Percentiles rank a stretch among this genome's conserved stretches.
Conservation (phyloP, 176 grass and related monocot species). For the Carex parvula region DNA sequence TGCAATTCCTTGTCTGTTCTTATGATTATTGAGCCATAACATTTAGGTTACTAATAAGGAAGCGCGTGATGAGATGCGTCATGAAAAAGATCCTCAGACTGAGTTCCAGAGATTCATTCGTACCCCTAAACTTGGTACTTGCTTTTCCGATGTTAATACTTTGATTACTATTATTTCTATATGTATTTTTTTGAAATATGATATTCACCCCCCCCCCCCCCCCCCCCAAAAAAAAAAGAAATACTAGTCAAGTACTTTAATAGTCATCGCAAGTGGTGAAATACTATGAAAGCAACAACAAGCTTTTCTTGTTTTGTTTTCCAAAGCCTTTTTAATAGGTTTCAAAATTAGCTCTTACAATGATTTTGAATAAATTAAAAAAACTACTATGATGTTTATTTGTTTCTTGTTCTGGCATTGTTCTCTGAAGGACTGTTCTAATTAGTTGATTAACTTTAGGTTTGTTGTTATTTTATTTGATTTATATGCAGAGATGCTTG, state of each 20-base stretch:
- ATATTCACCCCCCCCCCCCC: background rate
- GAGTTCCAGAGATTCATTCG: constrained; percentile 93
- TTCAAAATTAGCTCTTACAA: background rate
- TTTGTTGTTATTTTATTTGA: constrained; percentile 20
- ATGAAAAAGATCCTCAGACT: constrained; percentile 68
- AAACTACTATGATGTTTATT: background rate
- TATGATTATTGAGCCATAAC: background rate
- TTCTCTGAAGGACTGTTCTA: background rate
- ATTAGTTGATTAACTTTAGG: background rate
- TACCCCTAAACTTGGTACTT: constrained; percentile 50
- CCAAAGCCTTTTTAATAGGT: background rate
- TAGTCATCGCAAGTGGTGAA: background rate
- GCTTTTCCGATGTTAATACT: background rate
- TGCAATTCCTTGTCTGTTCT: background rate
- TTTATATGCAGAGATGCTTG: constrained; percentile 46
- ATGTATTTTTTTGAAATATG: background rate
- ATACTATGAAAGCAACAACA: background rate
- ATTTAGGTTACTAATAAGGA: constrained; percentile 70
- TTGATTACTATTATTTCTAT: background rate
- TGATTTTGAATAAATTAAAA: background rate
- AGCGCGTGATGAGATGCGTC: constrained; percentile 62
- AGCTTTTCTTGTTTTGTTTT: background rate
- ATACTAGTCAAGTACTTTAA: background rate
- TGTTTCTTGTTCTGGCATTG: background rate
- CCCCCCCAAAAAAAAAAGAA: background rate